A percentile compares a stretch with the other conserved stretches of the same genome.
These are phyloP conservation scores for Penicillium paradoxum DNA, from an alignment of 495 filamentous ascomycete species.

Conservation along the genomic window DNA sequence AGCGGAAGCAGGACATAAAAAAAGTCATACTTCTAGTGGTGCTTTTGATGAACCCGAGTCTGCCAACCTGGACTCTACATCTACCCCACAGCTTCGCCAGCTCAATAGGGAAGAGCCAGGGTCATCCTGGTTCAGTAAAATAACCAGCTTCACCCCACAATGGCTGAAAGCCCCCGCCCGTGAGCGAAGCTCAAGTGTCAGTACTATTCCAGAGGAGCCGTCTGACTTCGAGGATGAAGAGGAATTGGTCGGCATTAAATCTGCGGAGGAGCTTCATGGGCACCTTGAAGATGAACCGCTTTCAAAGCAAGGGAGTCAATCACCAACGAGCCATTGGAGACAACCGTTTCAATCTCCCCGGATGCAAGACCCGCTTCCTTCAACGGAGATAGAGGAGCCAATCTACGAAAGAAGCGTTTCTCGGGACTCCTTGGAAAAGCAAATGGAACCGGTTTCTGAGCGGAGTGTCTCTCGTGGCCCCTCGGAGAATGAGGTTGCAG, in stretches of 20 bases:
- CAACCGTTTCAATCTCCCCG: slow-evolving; percentile 6
- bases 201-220: slow-evolving; percentile 17
- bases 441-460: slow-evolving; percentile 5
- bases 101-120: slow-evolving; percentile 16
- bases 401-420: neutral
- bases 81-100: slow-evolving; percentile 26
- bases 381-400: slow-evolving; percentile 3
- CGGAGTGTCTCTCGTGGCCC: slow-evolving; percentile 1
- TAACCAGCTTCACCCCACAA: slow-evolving; percentile 37
- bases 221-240: slow-evolving; percentile 20
- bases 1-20: slow-evolving; percentile 14
- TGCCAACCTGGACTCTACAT: slow-evolving; percentile 13
- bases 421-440: neutral
- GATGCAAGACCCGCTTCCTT: neutral
- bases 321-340: slow-evolving; percentile 5
- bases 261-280: slow-evolving; percentile 12
- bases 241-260: slow-evolving; percentile 7
- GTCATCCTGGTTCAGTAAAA: slow-evolving; percentile 38
- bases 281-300: slow-evolving; percentile 10
- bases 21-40: slow-evolving; percentile 13
- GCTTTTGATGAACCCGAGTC: slow-evolving; percentile 13
- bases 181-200: slow-evolving; percentile 16
- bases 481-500: slow-evolving; percentile 8
- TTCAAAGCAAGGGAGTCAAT: slow-evolving; percentile 11
- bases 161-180: slow-evolving; percentile 36